Conservation (phyloP, 371 early-diverging fungal genomes). For the Mucor circinelloides region DNA sequence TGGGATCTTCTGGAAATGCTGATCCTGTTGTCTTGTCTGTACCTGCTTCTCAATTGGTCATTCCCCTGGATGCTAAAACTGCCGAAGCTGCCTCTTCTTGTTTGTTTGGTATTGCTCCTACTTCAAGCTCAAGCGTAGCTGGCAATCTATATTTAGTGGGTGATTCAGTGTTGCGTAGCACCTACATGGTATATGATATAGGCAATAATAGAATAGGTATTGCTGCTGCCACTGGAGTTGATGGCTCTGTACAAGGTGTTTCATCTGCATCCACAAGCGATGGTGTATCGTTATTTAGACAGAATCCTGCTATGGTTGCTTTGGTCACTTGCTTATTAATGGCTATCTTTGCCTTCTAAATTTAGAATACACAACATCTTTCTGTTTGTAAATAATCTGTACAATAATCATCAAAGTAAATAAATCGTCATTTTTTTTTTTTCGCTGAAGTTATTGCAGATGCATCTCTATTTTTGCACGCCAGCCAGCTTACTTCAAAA, state of each 20-base stretch:
- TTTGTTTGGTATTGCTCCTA: conserved; percentile 50
- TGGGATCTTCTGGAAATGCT: conserved; percentile 10
- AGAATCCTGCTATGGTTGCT: neutral
- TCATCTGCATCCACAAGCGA: neutral
- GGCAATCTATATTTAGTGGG: conserved; percentile 35
- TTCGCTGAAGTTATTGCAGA: neutral
- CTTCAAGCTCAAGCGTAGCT: conserved; percentile 3
- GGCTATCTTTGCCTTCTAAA: conserved; percentile 5
- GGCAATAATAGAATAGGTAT: conserved; percentile 40
- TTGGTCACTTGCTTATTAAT: neutral
- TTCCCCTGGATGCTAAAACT: conserved; percentile 34
- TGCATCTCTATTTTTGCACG: no score
- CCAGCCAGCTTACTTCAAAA: no score
- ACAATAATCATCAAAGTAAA: neutral
- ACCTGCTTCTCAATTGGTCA: conserved; percentile 39
- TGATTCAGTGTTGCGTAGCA: conserved; percentile 39
- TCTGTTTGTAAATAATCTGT: conserved; percentile 1
- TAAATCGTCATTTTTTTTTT: neutral
- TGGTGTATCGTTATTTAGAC: neutral
- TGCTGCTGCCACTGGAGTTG: conserved; percentile 35
- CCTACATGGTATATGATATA: conserved; percentile 50
- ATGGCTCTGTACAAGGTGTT: conserved; percentile 30
- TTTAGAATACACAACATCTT: neutral
- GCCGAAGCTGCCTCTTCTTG: conserved; percentile 24
- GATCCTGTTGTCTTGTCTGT: conserved; percentile 30